A percentile compares a stretch with the other conserved stretches of the same genome.
Conservation (phyloP, 352 stramenopile genomes). For the Phytophthora fragariae region DNA sequence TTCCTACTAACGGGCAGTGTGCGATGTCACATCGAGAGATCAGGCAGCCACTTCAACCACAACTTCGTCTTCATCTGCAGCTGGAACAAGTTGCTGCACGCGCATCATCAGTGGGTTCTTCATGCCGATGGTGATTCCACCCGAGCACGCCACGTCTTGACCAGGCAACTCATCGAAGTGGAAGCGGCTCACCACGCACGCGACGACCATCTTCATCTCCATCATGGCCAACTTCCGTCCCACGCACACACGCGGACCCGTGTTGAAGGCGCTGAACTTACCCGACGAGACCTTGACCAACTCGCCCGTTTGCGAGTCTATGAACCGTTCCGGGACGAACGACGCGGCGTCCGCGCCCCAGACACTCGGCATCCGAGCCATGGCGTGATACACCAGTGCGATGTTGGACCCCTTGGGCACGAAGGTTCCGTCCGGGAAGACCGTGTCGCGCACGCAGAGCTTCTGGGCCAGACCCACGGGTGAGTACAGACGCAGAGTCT, state of each 20-base stretch:
- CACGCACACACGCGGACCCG: slow-evolving; percentile 43
- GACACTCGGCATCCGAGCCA: slow-evolving; percentile 45
- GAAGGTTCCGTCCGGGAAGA: slow-evolving; percentile 58
- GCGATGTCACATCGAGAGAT: background rate
- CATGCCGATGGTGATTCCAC: background rate
- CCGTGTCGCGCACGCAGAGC: slow-evolving; percentile 42
- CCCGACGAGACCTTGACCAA: slow-evolving; percentile 39
- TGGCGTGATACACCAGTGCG: slow-evolving; percentile 43
- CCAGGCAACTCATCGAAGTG: slow-evolving; percentile 40
- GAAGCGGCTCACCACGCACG: slow-evolving; percentile 59
- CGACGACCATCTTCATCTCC: slow-evolving; percentile 81
- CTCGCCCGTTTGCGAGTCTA: slow-evolving; percentile 41
- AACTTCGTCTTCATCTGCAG: background rate
- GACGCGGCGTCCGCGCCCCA: slow-evolving; percentile 51
- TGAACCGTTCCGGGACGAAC: slow-evolving; percentile 53
- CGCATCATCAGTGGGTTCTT: slow-evolving; percentile 1
- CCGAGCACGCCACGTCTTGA: background rate
- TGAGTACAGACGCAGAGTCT: slow-evolving; percentile 54
- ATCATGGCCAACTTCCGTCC: slow-evolving; percentile 67
- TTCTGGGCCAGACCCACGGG: slow-evolving; percentile 49
- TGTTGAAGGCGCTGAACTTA: slow-evolving; percentile 48
- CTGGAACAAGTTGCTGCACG: background rate
- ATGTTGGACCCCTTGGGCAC: slow-evolving; percentile 49
- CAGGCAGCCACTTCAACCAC: background rate
- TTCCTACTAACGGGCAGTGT: background rate